Conservation (phyloP, 2,329 filamentous ascomycete species). For the Sporothrix mexicana region DNA sequence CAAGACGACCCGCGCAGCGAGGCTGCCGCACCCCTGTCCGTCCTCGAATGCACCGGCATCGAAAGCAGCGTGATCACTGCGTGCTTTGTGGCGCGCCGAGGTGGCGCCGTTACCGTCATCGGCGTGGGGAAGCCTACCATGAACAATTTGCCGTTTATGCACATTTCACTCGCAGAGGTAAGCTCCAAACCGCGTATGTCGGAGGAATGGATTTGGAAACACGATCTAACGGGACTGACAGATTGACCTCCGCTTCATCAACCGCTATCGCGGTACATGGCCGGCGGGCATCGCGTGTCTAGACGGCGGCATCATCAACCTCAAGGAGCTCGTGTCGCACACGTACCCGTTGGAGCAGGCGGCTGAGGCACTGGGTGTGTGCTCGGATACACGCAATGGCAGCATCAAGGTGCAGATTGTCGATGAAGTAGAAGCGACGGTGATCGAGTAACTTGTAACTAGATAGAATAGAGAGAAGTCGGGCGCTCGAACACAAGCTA, state of each 20-base stretch:
- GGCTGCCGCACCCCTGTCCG: slow-evolving; percentile 54
- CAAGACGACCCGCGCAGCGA: too few relatives aligned
- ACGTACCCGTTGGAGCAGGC: background rate
- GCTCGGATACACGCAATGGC: background rate
- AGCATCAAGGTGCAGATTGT: background rate
- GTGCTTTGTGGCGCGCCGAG: slow-evolving; percentile 60
- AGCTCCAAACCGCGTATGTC: too few relatives aligned
- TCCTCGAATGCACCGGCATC: slow-evolving; percentile 70
- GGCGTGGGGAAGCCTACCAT: slow-evolving; percentile 66
- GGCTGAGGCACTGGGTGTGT: background rate
- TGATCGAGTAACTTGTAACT: too few relatives aligned
- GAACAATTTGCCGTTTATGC: slow-evolving; percentile 57
- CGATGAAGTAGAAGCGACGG: too few relatives aligned
- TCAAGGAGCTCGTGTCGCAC: background rate
- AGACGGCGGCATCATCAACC: slow-evolving; percentile 47
- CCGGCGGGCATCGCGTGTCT: slow-evolving; percentile 67
- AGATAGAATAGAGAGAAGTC: too few relatives aligned
- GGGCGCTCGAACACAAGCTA: too few relatives aligned
- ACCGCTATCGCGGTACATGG: slow-evolving; percentile 73
- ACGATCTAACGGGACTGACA: background rate
- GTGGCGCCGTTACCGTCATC: slow-evolving; percentile 67
- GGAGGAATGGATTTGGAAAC: too few relatives aligned
- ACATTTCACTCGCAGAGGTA: background rate
- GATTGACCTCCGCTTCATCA: slow-evolving; percentile 69
- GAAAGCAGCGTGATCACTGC: slow-evolving; percentile 67